Conservation (phyloP, 2,329 filamentous ascomycete species). For the Fusarium algeriense region DNA sequence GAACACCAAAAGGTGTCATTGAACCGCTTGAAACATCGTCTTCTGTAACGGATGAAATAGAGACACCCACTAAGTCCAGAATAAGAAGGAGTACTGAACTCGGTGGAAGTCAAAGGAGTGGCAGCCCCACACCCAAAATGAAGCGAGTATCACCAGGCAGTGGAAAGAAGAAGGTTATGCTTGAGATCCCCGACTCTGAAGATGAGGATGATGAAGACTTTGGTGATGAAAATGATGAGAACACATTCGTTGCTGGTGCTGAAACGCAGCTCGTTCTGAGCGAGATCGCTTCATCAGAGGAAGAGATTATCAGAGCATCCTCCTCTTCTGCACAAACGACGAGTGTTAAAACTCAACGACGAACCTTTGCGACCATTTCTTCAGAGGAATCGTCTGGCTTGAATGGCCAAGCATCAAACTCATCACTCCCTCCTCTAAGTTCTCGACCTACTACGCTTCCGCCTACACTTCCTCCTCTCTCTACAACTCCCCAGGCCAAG, state of each 20-base stretch:
- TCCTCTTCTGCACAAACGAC: slow-evolving; percentile 8
- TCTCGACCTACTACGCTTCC: slow-evolving; percentile 37
- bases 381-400: slow-evolving; percentile 32
- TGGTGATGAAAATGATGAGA: slow-evolving; percentile 34
- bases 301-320: slow-evolving; percentile 26
- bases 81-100: slow-evolving; percentile 40
- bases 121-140: slow-evolving; percentile 39
- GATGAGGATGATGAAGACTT: slow-evolving; percentile 54
- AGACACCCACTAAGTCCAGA: slow-evolving; percentile 42
- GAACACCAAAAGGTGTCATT: slow-evolving; percentile 19
- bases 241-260: slow-evolving; percentile 46
- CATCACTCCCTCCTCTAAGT: slow-evolving; percentile 23
- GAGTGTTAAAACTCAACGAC: neutral
- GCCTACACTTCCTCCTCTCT: slow-evolving; percentile 23
- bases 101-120: slow-evolving; percentile 29
- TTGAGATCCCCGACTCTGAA: slow-evolving; percentile 65
- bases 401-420: slow-evolving; percentile 14
- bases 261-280: slow-evolving; percentile 54
- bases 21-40: slow-evolving; percentile 41
- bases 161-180: slow-evolving; percentile 31
- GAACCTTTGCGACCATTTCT: slow-evolving; percentile 7
- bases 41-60: slow-evolving; percentile 41
- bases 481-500: slow-evolving; percentile 28
- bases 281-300: slow-evolving; percentile 49
- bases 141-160: slow-evolving; percentile 37